Conservation (phyloP, 1,139 yeast species). For the Pichia sp. region DNA sequence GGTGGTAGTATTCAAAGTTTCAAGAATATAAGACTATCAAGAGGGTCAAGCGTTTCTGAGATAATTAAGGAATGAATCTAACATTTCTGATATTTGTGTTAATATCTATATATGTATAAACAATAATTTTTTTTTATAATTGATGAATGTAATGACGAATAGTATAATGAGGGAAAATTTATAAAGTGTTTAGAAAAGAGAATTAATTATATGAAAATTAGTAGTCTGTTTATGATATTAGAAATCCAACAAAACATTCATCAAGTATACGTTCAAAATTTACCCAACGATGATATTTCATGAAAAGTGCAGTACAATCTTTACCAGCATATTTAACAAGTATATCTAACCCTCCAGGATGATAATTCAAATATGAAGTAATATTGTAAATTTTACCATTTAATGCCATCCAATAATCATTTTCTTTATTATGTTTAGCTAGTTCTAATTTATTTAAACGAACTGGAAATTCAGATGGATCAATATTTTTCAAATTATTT, state of each 20-base stretch:
- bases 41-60: neutral
- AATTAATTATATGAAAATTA: too few species aligned
- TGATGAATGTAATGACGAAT: too few species aligned
- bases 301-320: conserved; percentile 77
- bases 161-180: neutral
- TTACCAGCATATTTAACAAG: conserved; percentile 75
- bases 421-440: conserved; percentile 45
- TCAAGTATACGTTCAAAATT: conserved; percentile 77
- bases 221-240: conserved; percentile 16
- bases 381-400: conserved; percentile 80
- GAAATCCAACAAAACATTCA: conserved; percentile 68
- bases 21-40: neutral
- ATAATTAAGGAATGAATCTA: neutral
- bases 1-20: conserved; percentile 3
- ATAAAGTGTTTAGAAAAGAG: neutral
- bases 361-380: conserved; percentile 75
- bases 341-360: conserved; percentile 88
- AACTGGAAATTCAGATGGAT: conserved; percentile 36
- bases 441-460: conserved; percentile 57
- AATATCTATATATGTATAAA: too few species aligned
- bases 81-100: neutral
- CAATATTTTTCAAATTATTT: conserved; percentile 30
- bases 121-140: too few species aligned
- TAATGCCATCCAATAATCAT: conserved; percentile 83
- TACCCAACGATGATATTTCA: conserved; percentile 84